Conservation (phyloP, 345 rosid species). For the Eucalyptus viminalis region DNA sequence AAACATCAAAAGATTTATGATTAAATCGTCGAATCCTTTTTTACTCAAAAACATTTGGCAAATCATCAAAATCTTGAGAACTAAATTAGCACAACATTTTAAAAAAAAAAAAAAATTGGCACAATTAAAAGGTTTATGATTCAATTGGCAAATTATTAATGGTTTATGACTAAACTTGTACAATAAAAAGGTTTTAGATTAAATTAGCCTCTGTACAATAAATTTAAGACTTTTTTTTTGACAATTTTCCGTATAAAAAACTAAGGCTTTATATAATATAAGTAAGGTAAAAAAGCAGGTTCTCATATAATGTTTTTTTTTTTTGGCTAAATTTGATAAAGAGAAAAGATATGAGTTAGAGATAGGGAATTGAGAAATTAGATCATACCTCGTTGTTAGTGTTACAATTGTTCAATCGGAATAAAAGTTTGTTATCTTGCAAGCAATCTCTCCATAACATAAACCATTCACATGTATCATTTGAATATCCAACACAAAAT, state of each 20-base stretch:
- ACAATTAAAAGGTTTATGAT: too few species aligned
- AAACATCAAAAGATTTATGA: too few species aligned
- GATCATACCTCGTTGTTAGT: background rate
- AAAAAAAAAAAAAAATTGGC: too few species aligned
- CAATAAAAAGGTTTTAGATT: too few species aligned
- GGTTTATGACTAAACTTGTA: too few species aligned
- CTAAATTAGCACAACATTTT: background rate
- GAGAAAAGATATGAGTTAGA: background rate
- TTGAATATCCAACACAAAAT: background rate
- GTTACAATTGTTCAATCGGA: background rate
- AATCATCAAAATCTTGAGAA: too few species aligned
- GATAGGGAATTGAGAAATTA: background rate
- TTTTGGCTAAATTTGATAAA: background rate
- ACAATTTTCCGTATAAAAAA: background rate
- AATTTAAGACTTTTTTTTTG: too few species aligned
- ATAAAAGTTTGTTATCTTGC: background rate
- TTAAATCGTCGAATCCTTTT: too few species aligned
- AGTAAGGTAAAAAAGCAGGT: background rate
- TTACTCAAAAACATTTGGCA: too few species aligned
- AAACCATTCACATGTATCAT: background rate
- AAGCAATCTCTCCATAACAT: background rate
- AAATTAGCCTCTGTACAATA: rapidly evolving
- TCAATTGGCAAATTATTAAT: background rate
- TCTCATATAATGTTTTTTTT: background rate
- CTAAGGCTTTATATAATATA: background rate